These are phyloP conservation scores for Poa annua DNA, from an alignment of 176 grass and related monocot genomes.

Conservation along the genomic window DNA sequence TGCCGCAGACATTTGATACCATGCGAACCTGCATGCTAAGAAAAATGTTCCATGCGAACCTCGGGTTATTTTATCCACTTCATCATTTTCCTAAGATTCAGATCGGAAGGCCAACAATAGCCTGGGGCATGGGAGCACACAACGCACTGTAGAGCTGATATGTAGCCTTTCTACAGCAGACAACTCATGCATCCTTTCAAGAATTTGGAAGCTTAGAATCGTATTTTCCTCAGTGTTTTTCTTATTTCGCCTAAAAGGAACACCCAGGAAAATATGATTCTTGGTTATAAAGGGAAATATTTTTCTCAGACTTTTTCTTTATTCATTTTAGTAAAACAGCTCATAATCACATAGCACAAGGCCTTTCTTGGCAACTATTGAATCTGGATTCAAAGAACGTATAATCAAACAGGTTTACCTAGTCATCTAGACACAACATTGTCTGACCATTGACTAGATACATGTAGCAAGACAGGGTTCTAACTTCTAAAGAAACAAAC, in stretches of 20 bases:
- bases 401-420: not conserved
- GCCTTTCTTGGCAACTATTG: not conserved
- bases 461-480: not conserved
- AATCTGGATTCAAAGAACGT: not conserved
- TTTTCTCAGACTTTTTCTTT: not conserved
- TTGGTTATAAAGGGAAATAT: not conserved
- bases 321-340: not conserved
- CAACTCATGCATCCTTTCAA: constrained; percentile 20
- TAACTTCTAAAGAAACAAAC: not conserved
- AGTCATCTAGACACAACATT: not conserved
- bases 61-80: not conserved
- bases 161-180: not conserved
- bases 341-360: not conserved
- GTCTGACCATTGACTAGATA: not conserved
- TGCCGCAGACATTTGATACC: not conserved
- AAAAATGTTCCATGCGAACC: not conserved
- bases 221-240: not conserved
- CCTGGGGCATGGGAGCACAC: not conserved
- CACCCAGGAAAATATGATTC: not conserved
- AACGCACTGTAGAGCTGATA: not conserved
- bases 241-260: not conserved
- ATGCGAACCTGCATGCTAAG: not conserved
- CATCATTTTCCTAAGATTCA: not conserved
- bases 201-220: not conserved
- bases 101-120: not conserved